Percentiles rank a stretch among this genome's conserved stretches.
phyloP scores from a whole-genome alignment of 169 alveolate genomes.

The Eimeria tenella region DNA sequence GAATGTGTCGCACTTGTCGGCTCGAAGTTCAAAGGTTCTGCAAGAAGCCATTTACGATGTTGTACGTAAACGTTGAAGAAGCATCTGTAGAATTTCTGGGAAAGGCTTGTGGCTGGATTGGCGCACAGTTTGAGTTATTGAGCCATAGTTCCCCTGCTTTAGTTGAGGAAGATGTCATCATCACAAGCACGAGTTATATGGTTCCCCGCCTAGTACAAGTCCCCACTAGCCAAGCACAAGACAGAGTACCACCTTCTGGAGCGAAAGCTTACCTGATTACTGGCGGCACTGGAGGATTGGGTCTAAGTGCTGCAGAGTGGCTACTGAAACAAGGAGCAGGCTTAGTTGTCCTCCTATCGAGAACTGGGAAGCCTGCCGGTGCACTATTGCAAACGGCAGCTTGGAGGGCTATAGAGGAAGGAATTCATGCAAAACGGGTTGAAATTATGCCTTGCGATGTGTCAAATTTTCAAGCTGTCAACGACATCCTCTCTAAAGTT shows the following conservation, averaged over 20 bases:
- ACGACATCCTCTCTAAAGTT: not conserved
- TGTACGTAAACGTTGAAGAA: slow-evolving; percentile 50
- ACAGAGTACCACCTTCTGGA: not conserved
- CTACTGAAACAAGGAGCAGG: slow-evolving; percentile 81
- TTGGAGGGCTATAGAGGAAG: slow-evolving; percentile 56
- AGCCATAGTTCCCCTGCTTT: not conserved
- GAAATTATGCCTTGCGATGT: slow-evolving; percentile 62
- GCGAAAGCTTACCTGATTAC: slow-evolving; percentile 67
- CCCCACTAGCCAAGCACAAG: not conserved
- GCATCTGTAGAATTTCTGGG: not conserved
- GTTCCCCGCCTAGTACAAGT: slow-evolving; percentile 40
- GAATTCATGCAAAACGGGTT: not conserved
- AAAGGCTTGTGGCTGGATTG: slow-evolving; percentile 44
- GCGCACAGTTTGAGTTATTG: not conserved
- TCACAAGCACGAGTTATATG: not conserved
- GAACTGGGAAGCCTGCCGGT: slow-evolving; percentile 50
- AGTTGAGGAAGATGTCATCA: slow-evolving; percentile 33
- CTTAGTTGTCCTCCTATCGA: slow-evolving; percentile 68
- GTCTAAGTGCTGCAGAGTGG: slow-evolving; percentile 82
- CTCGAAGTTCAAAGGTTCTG: slow-evolving; percentile 77
- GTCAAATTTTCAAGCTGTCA: not conserved
- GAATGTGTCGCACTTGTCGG: slow-evolving; percentile 85
- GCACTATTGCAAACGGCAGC: slow-evolving; percentile 4
- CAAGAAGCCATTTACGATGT: not conserved
- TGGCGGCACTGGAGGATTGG: slow-evolving; percentile 85